These are phyloP conservation scores for Sphaceloma murrayae DNA, from an alignment of 2,329 filamentous ascomycete genomes.

Conservation along the genomic window DNA sequence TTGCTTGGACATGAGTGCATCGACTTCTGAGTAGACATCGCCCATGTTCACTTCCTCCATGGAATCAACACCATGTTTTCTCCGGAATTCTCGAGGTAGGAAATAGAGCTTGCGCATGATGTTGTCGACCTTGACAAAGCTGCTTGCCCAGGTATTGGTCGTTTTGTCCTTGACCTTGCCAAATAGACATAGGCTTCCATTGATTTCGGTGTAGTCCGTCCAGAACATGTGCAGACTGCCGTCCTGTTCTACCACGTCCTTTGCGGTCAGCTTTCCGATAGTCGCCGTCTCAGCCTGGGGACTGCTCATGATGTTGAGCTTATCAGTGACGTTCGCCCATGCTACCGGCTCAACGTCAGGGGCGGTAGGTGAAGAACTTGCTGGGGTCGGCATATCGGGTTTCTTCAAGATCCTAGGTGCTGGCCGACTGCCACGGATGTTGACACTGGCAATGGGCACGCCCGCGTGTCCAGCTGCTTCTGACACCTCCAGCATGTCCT, in stretches of 20 bases:
- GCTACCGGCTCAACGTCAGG: conserved; percentile 63
- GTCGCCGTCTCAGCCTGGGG: conserved; percentile 55
- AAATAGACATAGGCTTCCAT: conserved; percentile 85
- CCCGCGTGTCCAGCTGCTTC: conserved; percentile 58
- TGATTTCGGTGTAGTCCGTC: conserved; percentile 90
- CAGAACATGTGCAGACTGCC: conserved; percentile 92
- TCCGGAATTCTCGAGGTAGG: conserved; percentile 61
- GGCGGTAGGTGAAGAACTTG: conserved; percentile 63
- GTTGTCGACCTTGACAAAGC: conserved; percentile 93
- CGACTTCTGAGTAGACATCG: conserved; percentile 84
- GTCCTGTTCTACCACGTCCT: conserved; percentile 85
- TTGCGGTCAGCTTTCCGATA: conserved; percentile 71
- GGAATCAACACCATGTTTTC: conserved; percentile 55
- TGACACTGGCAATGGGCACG: conserved; percentile 62
- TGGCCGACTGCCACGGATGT: conserved; percentile 71
- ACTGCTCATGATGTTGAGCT: conserved; percentile 74
- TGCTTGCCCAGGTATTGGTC: conserved; percentile 70
- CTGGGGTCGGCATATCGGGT: conserved; percentile 57
- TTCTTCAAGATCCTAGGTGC: conserved; percentile 63
- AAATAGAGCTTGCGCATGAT: conserved; percentile 89
- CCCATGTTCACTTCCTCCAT: conserved; percentile 73
- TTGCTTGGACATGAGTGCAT: conserved; percentile 76
- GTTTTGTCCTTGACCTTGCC: conserved; percentile 92
- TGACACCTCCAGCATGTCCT: conserved; percentile 75
- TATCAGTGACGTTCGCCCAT: conserved; percentile 81